Percentiles rank a stretch among this genome's conserved stretches.
Conservation (phyloP, 2,329 filamentous ascomycete species). For the Chaetothyriales sp. region DNA sequence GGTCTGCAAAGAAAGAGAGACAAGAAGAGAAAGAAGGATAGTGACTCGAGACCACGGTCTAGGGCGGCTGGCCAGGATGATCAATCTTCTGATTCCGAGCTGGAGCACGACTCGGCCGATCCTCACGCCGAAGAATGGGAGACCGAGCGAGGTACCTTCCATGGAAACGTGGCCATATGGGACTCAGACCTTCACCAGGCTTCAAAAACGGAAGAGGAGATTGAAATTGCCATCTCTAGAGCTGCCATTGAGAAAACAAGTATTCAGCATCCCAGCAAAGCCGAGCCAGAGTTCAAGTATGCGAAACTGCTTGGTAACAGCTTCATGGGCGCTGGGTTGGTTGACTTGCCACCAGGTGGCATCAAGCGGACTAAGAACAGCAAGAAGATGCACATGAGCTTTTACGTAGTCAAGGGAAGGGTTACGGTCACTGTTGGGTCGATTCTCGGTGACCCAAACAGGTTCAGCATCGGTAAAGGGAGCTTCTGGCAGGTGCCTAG, state of each 20-base stretch:
- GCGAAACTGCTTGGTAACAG: conserved; percentile 71
- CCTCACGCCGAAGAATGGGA: conserved; percentile 29
- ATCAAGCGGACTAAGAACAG: conserved; percentile 85
- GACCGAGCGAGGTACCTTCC: conserved; percentile 28
- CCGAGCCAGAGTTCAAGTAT: conserved; percentile 57
- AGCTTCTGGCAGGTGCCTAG: conserved; percentile 90
- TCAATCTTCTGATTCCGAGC: conserved; percentile 19
- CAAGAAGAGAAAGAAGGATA: conserved; percentile 21
- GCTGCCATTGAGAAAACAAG: conserved; percentile 39
- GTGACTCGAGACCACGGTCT: conserved; percentile 9
- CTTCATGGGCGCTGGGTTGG: conserved; percentile 79
- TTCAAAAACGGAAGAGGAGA: conserved; percentile 26
- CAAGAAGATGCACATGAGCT: conserved; percentile 91
- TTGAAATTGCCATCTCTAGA: conserved; percentile 45
- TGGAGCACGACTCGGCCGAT: conserved; percentile 25
- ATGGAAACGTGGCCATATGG: conserved; percentile 31
- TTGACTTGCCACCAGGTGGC: conserved; percentile 70
- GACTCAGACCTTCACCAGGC: conserved; percentile 25
- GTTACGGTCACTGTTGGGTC: conserved; percentile 61
- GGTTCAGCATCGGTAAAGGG: conserved; percentile 71
- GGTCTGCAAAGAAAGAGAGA: conserved; percentile 23
- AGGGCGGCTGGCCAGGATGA: conserved; percentile 1
- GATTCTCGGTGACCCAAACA: conserved; percentile 38
- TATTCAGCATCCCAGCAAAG: conserved; percentile 37
- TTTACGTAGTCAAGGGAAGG: conserved; percentile 74